phyloP scores from a whole-genome alignment of 2,329 filamentous ascomycete genomes.

The Aspergillus aculeatinus region DNA sequence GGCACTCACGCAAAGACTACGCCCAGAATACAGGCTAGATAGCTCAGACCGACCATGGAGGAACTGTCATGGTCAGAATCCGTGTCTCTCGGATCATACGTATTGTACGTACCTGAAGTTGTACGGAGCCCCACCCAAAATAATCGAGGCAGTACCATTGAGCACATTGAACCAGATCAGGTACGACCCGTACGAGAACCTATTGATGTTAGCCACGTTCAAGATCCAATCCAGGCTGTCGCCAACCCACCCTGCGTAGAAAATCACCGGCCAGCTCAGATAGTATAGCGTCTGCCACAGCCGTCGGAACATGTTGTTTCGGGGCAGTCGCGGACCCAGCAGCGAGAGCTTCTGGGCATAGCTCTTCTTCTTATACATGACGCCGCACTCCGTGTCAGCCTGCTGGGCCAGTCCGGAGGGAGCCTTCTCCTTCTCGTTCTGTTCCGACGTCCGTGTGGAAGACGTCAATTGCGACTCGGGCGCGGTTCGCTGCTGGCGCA shows the following conservation, averaged over 20 bases:
- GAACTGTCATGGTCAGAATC: slow-evolving; percentile 28
- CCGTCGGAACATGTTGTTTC: slow-evolving; percentile 36
- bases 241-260: slow-evolving; percentile 35
- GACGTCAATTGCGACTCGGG: background rate
- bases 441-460: slow-evolving; percentile 13
- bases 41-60: slow-evolving; percentile 42
- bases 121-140: slow-evolving; percentile 37
- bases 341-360: slow-evolving; percentile 37
- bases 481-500: slow-evolving; percentile 24
- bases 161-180: slow-evolving; percentile 43
- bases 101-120: slow-evolving; percentile 32
- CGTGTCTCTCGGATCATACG: too few relatives aligned
- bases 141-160: slow-evolving; percentile 40
- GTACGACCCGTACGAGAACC: slow-evolving; percentile 42
- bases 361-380: slow-evolving; percentile 30
- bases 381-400: slow-evolving; percentile 17
- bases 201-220: slow-evolving; percentile 13
- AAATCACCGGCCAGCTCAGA: slow-evolving; percentile 40
- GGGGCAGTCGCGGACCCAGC: slow-evolving; percentile 25
- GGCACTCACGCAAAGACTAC: slow-evolving; percentile 30
- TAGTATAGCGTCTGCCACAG: slow-evolving; percentile 36
- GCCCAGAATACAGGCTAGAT: slow-evolving; percentile 38
- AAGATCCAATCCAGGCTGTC: too few relatives aligned
- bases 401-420: slow-evolving; percentile 5
- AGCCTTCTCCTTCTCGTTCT: slow-evolving; percentile 22